phyloP scores from a whole-genome alignment of 1,284 basidiomycete genomes.

The Mycena citricolor region DNA sequence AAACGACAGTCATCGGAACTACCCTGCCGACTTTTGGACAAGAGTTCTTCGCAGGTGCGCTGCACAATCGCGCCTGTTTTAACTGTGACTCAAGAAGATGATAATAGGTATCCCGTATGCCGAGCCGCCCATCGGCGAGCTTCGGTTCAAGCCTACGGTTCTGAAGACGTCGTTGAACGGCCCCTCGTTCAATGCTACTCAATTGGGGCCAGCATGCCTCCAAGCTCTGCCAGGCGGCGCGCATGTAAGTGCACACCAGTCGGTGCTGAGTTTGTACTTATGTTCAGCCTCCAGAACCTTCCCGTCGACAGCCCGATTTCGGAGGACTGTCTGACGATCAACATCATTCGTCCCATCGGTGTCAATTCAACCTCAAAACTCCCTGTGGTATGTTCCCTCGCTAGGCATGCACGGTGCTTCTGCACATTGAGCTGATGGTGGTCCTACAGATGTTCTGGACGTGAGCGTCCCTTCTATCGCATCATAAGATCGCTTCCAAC shows the following conservation, averaged over 20 bases:
- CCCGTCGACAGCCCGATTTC: constrained; percentile 25
- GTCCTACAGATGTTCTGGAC: too few relatives aligned
- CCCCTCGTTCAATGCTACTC: constrained; percentile 36
- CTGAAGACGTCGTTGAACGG: constrained; percentile 18
- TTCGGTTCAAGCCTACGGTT: constrained; percentile 5
- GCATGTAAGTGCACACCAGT: too few relatives aligned
- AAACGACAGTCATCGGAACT: constrained; percentile 33
- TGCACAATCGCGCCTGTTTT: too few relatives aligned
- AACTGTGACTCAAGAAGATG: too few relatives aligned
- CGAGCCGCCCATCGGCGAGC: constrained; percentile 5
- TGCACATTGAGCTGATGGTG: too few relatives aligned
- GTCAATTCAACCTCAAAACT: constrained; percentile 36
- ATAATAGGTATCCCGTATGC: constrained; percentile 15
- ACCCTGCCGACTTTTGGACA: constrained; percentile 30
- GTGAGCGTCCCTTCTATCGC: too few relatives aligned
- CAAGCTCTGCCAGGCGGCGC: too few relatives aligned
- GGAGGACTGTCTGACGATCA: constrained; percentile 46
- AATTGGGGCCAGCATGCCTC: constrained; percentile 40
- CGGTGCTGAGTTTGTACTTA: too few relatives aligned
- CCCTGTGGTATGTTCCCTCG: constrained; percentile 40
- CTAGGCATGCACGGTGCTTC: constrained; percentile 30
- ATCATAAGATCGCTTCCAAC: constrained; percentile 43
- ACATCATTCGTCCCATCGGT: constrained; percentile 44
- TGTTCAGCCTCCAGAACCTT: too few relatives aligned
- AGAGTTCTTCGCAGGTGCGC: constrained; percentile 41